Base-by-base conservation (phyloP, 208 protist genomes). In the Trypanosoma avium region DNA sequence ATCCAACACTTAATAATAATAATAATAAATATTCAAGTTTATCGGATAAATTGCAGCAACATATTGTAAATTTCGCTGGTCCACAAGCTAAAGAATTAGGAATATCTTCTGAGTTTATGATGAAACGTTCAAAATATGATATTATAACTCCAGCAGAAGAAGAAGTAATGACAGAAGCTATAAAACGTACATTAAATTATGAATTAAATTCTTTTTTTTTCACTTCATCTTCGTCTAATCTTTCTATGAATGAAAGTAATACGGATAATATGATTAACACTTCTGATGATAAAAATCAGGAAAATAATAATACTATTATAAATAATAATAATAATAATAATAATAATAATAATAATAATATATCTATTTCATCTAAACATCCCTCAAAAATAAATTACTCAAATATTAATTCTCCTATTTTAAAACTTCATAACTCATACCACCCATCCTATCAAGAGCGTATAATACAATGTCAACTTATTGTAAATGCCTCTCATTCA, bases 391-490 rank as follows among this genome's bases (percentile, higher is more conserved):
- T 10, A 24, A 49, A 49, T 3, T 66, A 66, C 36, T 49, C n/a
- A 9, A 49, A 66, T 47, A 12, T 15, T 3, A 32, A 1, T 33
- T 56, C 60, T 24, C 49, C 60, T 4, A 22, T 56, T 30, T 49
- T 66, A 8, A 21, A 46, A 24, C 32, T 66, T n/a, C 17, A 66
- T 4, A 6, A 8, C 17, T 26, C 32, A 1, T 26, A 40, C 35
- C 22, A 35, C 21, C 60, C 60, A 1, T 8, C 7, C 7, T 46
- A 2, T 3, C 45, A 57, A 35, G 35, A 47, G 24, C 60, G 60
- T 15, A 66, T 57, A 49, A 22, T 48, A 30, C n/a, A 49, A 21
- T 54, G 26, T 26, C 27, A 54, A 22, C 58, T 64, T 30, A 22
- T 64, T 9, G 26, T 53, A 32, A 24, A 64, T n/a, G 45, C 58